Base-by-base conservation (phyloP, 2,329 filamentous ascomycete genomes). In the Ceratocystis variospora region DNA sequence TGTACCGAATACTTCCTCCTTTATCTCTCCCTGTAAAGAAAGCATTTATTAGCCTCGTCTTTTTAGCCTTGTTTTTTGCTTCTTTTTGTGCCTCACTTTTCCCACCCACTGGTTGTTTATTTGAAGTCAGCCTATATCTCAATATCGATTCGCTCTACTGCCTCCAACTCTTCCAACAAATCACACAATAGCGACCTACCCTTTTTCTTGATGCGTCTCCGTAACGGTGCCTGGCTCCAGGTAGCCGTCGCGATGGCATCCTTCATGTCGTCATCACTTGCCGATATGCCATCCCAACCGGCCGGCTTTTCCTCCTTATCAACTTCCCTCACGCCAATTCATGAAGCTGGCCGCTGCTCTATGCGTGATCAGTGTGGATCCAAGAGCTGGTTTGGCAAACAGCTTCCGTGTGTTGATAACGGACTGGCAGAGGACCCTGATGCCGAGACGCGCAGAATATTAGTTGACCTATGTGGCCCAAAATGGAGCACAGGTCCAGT, bases 331-430 rank as follows among this genome's bases (percentile, higher is more conserved):
- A 85, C 82, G 0, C 79, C 80, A 1, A 89, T 85, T 70, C 93
- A 96, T 71, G 92, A 96, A 76, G 80, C 87, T 62, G 93, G 93
- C 50, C 83, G 93, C 70, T 97, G 93, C 76, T 90, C 93, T 0
- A 90, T 97, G 69, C 85, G 93, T 62, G 91, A 91, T 6, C 88
- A 95, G 69, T 99, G 94, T 74, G 94, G 94, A 61, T 92, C 91
- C 75, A 87, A 93, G 76, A 87, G 87, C 69, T 88, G 94, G 74
- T 97, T 97, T 72, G 90, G 91, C 66, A 88, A 90, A 67, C 85
- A 96, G 71, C 80, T 97, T 68, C 94, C 94, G 3, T 99, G 94
- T 74, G 86, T 92, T 15, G 93, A 99, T 77, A 99, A 99, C 74
- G 91, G 81, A 3, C 79, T 87, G 45, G 94, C 94, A 45, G 79